A percentile compares a stretch with the other conserved stretches of the same genome.
Evolutionary conservation across 139 green algal species (phyloP).

Genomic region (Zygnema cylindricum): DNA sequence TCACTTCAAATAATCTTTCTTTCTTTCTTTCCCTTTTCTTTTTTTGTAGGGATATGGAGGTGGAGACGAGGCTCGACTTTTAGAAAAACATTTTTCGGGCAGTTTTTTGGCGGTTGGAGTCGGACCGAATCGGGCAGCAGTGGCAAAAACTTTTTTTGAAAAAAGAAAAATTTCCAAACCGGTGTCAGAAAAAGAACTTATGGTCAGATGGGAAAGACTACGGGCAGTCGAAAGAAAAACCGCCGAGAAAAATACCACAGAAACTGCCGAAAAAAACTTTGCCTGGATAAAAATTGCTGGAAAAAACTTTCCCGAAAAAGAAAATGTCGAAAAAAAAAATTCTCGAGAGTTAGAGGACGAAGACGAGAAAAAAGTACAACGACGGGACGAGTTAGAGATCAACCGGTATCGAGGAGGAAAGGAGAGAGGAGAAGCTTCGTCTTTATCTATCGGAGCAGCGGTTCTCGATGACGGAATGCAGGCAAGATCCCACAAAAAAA

Average conservation of each 20-base stretch:
- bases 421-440: neutral
- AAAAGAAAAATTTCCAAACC: neutral
- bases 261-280: too few relatives aligned
- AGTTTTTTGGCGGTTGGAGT: neutral
- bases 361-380: neutral
- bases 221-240: too few relatives aligned
- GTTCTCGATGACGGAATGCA: constrained; percentile 62
- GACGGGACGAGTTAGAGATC: neutral
- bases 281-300: too few relatives aligned
- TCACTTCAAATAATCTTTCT: too few relatives aligned
- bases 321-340: neutral
- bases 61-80: constrained; percentile 42
- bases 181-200: neutral
- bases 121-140: neutral
- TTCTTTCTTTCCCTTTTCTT: too few relatives aligned
- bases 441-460: constrained; percentile 22
- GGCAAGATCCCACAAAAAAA: constrained; percentile 12
- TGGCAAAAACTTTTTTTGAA: neutral
- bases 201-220: too few relatives aligned
- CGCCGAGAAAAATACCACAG: too few relatives aligned
- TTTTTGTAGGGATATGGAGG: constrained; percentile 49
- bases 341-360: neutral
- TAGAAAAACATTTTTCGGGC: constrained; percentile 36
- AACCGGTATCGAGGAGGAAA: neutral
- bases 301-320: neutral